Evolutionary conservation across 306 rosid genomes (phyloP).

Genomic region (Cucumis melo): DNA sequence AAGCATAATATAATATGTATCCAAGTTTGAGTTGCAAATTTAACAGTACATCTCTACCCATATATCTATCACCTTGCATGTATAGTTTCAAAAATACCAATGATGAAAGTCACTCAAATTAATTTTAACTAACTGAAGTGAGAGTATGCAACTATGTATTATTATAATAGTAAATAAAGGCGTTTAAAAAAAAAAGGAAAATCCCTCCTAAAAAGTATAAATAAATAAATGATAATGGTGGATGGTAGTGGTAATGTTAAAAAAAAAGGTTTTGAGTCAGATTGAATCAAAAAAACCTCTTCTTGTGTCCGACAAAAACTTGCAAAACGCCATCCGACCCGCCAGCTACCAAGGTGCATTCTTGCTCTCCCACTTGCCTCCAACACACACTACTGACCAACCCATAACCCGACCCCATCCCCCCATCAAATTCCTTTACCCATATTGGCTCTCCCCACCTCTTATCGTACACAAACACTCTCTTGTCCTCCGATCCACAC

Average conservation of each 20-base stretch:
- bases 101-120: too few relatives aligned
- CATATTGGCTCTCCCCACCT: constrained; percentile 51
- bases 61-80: too few relatives aligned
- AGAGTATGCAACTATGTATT: too few relatives aligned
- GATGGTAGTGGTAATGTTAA: not conserved
- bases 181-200: not conserved
- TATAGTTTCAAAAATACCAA: too few relatives aligned
- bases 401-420: not conserved
- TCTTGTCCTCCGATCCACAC: constrained; percentile 47
- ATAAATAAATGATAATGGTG: not conserved
- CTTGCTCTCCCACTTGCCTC: constrained; percentile 31
- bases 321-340: constrained; percentile 49
- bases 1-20: too few relatives aligned
- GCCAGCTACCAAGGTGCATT: constrained; percentile 35
- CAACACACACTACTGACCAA: constrained; percentile 53
- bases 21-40: too few relatives aligned
- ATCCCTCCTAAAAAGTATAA: too few relatives aligned
- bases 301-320: constrained; percentile 31
- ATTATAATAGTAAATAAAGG: too few relatives aligned
- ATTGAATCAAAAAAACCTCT: constrained; percentile 1
- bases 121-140: too few relatives aligned
- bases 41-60: too few relatives aligned
- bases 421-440: constrained; percentile 26
- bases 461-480: constrained; percentile 36
- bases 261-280: not conserved